phyloP scores from a whole-genome alignment of 257 asterid species.

The Coffea eugenioides region DNA sequence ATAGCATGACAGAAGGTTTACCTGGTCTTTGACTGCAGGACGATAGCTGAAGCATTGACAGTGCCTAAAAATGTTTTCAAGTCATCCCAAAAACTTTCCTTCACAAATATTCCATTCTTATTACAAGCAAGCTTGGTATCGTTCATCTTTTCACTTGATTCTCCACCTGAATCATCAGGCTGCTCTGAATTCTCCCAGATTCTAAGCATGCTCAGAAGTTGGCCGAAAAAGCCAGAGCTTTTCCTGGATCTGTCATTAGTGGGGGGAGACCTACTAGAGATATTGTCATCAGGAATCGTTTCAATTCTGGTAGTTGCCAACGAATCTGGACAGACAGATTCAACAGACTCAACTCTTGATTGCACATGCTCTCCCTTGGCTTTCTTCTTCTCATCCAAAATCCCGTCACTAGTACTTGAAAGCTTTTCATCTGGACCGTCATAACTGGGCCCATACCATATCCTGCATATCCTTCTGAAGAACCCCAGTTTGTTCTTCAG shows the following conservation, averaged over 20 bases:
- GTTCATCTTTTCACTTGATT: constrained; percentile 28
- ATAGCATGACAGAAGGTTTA: constrained; percentile 19
- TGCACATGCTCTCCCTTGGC: constrained; percentile 23
- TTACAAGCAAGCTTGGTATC: constrained; percentile 16
- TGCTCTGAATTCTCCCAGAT: constrained; percentile 37
- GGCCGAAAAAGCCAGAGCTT: constrained; percentile 28
- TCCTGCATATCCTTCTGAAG: constrained; percentile 47
- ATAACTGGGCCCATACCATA: constrained; percentile 48
- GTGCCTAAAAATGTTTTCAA: constrained; percentile 52
- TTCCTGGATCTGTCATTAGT: constrained; percentile 24
- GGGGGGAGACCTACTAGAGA: constrained; percentile 21
- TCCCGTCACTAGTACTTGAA: neutral
- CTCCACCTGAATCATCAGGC: constrained; percentile 26
- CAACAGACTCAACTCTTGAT: constrained; percentile 23
- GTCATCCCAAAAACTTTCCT: constrained; percentile 69
- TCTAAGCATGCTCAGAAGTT: constrained; percentile 36
- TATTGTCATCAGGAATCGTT: constrained; percentile 19
- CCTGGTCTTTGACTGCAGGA: constrained; percentile 68
- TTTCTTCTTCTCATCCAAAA: constrained; percentile 25
- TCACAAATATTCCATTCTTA: constrained; percentile 39
- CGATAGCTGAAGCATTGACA: constrained; percentile 38
- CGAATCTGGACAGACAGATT: constrained; percentile 27
- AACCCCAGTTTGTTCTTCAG: constrained; percentile 31
- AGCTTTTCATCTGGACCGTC: constrained; percentile 9
- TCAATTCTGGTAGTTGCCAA: constrained; percentile 45